These are phyloP conservation scores for Helenozyma baotianmanensis DNA, from an alignment of 805 yeast genomes.

Conservation along the genomic window DNA sequence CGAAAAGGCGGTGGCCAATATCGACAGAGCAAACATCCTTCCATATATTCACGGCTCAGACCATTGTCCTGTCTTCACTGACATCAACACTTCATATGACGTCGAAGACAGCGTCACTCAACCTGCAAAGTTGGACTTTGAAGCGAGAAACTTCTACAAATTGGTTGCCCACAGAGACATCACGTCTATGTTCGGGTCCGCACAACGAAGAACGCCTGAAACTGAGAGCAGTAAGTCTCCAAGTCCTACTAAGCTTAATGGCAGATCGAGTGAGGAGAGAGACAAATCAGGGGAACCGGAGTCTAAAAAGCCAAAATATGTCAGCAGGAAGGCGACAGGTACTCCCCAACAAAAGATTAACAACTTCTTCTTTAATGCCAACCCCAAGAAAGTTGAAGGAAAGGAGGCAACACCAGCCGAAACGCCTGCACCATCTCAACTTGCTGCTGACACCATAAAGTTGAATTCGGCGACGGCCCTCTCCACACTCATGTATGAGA, in stretches of 20 bases:
- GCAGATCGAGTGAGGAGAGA: too few relatives aligned
- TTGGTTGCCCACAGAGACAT: constrained; percentile 29
- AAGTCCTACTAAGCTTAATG: constrained; percentile 1
- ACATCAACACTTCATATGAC: constrained; percentile 36
- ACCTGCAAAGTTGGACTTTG: constrained; percentile 15
- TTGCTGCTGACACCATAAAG: too few relatives aligned
- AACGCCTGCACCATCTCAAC: too few relatives aligned
- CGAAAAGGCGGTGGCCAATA: constrained; percentile 23
- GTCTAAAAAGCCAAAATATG: constrained; percentile 5
- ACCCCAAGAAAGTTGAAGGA: background rate
- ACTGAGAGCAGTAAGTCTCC: constrained; percentile 2
- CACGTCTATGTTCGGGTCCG: constrained; percentile 22
- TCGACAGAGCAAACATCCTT: constrained; percentile 53
- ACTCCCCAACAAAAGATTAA: constrained; percentile 21
- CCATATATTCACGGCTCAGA: constrained; percentile 80
- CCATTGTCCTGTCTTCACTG: constrained; percentile 88
- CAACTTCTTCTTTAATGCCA: constrained; percentile 18
- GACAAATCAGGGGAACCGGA: too few relatives aligned
- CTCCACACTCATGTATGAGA: constrained; percentile 16
- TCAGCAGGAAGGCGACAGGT: constrained; percentile 12
- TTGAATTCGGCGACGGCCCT: constrained; percentile 5
- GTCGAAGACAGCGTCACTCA: background rate
- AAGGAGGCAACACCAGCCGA: background rate
- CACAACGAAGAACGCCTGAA: constrained; percentile 5
- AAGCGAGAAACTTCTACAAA: constrained; percentile 18